Base-by-base conservation (phyloP, 2,329 filamentous ascomycete genomes). In the Orbilia javanica region DNA sequence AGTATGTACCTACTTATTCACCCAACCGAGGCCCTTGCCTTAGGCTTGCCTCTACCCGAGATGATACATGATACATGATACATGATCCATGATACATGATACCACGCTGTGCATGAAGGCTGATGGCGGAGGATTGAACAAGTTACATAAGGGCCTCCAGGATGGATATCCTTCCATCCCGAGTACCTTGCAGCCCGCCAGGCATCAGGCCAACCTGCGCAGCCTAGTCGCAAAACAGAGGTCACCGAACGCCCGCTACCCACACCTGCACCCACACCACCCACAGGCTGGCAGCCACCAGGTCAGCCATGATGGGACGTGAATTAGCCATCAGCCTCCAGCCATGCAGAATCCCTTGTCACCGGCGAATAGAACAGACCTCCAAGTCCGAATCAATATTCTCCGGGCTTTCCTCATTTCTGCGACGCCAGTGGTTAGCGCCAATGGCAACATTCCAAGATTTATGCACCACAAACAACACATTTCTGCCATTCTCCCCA, bases 391-490 rank as follows among this genome's bases (percentile, higher is more conserved):
- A 73, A 73, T n/a, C n/a, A n/a, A n/a, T n/a, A n/a, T 73, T 73
- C 69, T 73, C 69, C 69, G 69, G 69, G 62, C 25, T 73, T 73
- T 73, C 60, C 69, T 66, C 20, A 57, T 73, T 73, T 36, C 27
- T 39, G 20, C 36, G 25, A 13, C 48, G 27, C 22, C 31, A 2
- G 42, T 44, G 31, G n/a, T n/a, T n/a, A 39, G 34, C 34, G 34
- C 34, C 8, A 39, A 53, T 34, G 8, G 2, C 46, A 27, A 53
- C 25, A n/a, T 3, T n/a, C 10, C 22, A 53, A 20, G 50, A 10
- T 18, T 34, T 55, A 42, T 73, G 20, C 69, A 73, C 69, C 69
- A 73, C 62, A 57, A 46, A 63, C 69, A 73, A 73, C 69, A 73
- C 69, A 73, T 73, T 73, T 67, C 39, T n/a, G 13, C 48, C 42